phyloP scores from a whole-genome alignment of 2,329 filamentous ascomycete genomes.

The Gremmenia infestans region DNA sequence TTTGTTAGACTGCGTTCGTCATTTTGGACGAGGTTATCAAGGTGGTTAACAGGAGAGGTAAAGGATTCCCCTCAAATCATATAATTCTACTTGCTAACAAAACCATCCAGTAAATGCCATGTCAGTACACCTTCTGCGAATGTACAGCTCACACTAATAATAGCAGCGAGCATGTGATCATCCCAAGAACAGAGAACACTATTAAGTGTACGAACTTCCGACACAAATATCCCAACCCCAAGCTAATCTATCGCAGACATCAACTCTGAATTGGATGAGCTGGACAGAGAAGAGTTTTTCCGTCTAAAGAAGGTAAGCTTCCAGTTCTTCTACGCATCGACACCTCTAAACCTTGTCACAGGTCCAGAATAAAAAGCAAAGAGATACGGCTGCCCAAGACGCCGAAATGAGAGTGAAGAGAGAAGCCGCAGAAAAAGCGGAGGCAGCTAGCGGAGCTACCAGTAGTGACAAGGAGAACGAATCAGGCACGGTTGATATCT shows the following conservation, averaged over 20 bases:
- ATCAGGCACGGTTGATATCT: conserved; percentile 54
- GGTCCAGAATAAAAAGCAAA: conserved; percentile 78
- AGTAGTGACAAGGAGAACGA: conserved; percentile 35
- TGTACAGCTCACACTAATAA: conserved; percentile 11
- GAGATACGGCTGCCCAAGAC: conserved; percentile 67
- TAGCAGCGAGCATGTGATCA: conserved; percentile 81
- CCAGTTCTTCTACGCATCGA: not conserved
- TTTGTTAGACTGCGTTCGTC: conserved; percentile 77
- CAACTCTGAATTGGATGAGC: conserved; percentile 95
- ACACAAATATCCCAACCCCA: conserved; percentile 6
- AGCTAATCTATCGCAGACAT: conserved; percentile 56
- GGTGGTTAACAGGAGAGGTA: conserved; percentile 92
- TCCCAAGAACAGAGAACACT: conserved; percentile 97
- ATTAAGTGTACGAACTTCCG: conserved; percentile 72
- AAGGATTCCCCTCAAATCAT: conserved; percentile 20
- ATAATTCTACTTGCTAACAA: conserved; percentile 23
- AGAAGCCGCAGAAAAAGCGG: conserved; percentile 45
- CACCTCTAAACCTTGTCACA: conserved; percentile 14
- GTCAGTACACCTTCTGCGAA: conserved; percentile 43
- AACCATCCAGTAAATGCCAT: conserved; percentile 75
- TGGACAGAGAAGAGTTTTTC: conserved; percentile 98
- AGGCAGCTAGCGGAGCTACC: conserved; percentile 40
- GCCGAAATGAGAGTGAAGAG: conserved; percentile 72
- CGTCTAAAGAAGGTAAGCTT: conserved; percentile 73
- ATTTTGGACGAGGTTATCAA: conserved; percentile 99